Evolutionary conservation across 2,329 filamentous ascomycete genomes (phyloP).

Genomic region (Aureobasidium sp.): DNA sequence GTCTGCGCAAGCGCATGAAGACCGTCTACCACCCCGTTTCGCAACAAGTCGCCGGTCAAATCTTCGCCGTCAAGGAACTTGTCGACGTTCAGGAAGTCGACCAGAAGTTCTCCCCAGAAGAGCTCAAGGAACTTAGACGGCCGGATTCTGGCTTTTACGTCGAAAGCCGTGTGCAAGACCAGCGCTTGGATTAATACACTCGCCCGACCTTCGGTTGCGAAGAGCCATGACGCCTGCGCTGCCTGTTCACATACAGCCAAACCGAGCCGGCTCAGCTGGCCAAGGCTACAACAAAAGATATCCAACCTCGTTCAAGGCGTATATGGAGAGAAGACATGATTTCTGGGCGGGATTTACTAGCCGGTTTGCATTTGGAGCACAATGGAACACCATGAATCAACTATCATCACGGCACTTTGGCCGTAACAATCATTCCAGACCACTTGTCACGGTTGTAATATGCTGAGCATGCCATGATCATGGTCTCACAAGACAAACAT

Average conservation of each 20-base stretch:
- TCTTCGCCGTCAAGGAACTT: conserved; percentile 90
- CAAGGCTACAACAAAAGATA: background rate
- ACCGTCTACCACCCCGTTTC: conserved; percentile 85
- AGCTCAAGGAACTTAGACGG: conserved; percentile 64
- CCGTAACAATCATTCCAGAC: background rate
- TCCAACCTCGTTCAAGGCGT: background rate
- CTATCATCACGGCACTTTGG: background rate
- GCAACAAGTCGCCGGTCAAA: conserved; percentile 76
- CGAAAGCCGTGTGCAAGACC: conserved; percentile 47
- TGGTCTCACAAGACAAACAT: background rate
- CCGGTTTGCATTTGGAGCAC: background rate
- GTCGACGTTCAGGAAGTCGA: conserved; percentile 76
- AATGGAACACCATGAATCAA: background rate
- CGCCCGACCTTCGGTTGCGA: background rate
- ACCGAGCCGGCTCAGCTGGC: background rate
- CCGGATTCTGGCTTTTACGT: conserved; percentile 77
- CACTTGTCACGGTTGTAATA: too few species aligned
- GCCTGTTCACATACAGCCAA: background rate
- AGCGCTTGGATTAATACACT: conserved; percentile 3
- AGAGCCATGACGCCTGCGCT: background rate
- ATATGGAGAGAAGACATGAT: conserved; percentile 5
- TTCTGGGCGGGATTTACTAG: background rate
- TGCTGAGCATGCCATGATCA: background rate
- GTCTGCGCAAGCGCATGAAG: conserved; percentile 74
- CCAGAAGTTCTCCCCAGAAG: conserved; percentile 51